A percentile compares a stretch with the other conserved stretches of the same genome.
Evolutionary conservation across 331 rosid genomes (phyloP).

Genomic region (Arachis monticola): DNA sequence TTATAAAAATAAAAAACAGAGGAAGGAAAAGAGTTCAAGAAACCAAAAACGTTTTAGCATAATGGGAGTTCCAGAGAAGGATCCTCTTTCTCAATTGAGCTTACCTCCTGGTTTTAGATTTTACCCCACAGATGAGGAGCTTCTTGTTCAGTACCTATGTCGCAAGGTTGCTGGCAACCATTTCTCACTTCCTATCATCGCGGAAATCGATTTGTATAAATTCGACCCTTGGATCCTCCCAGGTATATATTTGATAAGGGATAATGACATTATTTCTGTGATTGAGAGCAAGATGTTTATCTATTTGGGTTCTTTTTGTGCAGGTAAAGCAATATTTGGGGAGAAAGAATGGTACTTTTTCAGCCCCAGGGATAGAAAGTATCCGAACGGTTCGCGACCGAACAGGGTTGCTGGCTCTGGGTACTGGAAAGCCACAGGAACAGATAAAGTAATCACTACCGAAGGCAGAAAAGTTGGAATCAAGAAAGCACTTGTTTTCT

Average conservation of each 20-base stretch:
- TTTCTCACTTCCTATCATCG: constrained; percentile 74
- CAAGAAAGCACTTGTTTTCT: constrained; percentile 89
- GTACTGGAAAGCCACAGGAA: constrained; percentile 97
- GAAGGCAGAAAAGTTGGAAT: constrained; percentile 90
- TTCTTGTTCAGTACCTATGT: constrained; percentile 83
- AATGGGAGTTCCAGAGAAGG: constrained; percentile 71
- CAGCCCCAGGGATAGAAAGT: constrained; percentile 85
- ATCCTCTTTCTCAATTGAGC: constrained; percentile 68
- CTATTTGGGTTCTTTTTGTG: background rate
- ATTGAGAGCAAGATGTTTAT: too few relatives aligned
- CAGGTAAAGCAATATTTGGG: constrained; percentile 85
- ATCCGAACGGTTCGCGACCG: constrained; percentile 91
- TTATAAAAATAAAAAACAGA: background rate
- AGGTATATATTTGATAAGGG: constrained; percentile 41
- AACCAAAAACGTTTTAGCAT: background rate
- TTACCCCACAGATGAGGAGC: constrained; percentile 91
- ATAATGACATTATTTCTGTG: background rate
- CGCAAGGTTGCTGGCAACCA: constrained; percentile 92
- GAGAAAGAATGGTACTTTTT: constrained; percentile 97
- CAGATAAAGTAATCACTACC: constrained; percentile 74
- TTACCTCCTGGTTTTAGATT: constrained; percentile 95
- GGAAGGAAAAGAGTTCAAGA: background rate
- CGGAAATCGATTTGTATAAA: constrained; percentile 82
- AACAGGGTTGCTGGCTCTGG: constrained; percentile 96
- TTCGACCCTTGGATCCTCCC: constrained; percentile 93